Base-by-base conservation (phyloP, 192 early-diverging fungal species). In the Coemansia sp. region DNA sequence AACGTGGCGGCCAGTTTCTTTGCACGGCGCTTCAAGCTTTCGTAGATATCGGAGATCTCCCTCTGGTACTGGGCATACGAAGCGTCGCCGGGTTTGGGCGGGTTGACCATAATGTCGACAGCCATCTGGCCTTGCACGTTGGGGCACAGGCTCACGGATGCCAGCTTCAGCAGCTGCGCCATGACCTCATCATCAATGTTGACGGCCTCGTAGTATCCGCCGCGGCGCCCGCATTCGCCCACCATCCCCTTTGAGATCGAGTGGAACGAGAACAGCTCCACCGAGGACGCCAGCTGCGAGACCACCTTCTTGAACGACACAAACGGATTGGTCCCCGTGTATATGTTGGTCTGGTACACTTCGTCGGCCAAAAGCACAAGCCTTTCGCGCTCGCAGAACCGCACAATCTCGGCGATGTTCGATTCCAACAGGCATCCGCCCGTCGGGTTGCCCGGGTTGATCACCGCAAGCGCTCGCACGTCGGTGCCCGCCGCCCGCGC, bases 371-470 rank as follows among this genome's bases (percentile, higher is more conserved):
- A 73, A 5, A 99, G 69, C 16, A 97, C 89, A 45, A 99, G 80
- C 24, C 72, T 85, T 73, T 99, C 90, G 52, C 79, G 72, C 68
- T 91, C 84, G 78, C 94, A 96, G 77, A 98, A 95, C 51, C 87
- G 84, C 57, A 99, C 89, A 51, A 99, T 92, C 84, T 95, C 92
- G 11, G 78, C 82, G 85, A 99, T 97, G 72, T 94, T 93, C 44
- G 92, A 84, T 72, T 88, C 85, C 18, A 77, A 75, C 48, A 99
- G 85, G 72, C 89, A 92, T 67, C 94, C 92, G 59, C 97, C 97
- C 4, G 97, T 99, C 21, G 97, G 97, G 88, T 99, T 99, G 35
- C 97, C 97, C 16, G 97, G 97, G 76, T 99, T 99, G 71, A 99
- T 98, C 48, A 99, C 93, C 62, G 92, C 94, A 55, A 99, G 76